Conservation (phyloP, 441 rosid species). For the Manihot esculenta region DNA sequence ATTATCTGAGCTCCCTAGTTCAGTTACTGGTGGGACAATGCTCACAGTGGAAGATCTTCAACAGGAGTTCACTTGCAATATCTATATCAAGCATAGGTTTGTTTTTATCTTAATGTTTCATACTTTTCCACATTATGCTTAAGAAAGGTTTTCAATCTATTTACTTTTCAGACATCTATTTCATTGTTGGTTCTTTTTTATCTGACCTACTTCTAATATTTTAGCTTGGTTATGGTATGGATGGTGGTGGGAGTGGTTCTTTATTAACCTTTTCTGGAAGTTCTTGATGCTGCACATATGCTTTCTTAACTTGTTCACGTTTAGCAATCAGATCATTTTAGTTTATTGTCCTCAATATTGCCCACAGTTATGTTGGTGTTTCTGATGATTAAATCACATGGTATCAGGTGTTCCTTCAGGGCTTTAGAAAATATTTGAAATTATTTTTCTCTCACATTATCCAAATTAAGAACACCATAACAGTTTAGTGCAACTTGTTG, state of each 20-base stretch:
- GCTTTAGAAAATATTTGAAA: not conserved
- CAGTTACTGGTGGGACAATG: conserved; percentile 66
- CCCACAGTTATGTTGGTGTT: not conserved
- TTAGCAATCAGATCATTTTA: not conserved
- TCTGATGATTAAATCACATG: not conserved
- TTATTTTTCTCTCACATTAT: not conserved
- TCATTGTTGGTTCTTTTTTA: not conserved
- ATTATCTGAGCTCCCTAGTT: conserved; percentile 77
- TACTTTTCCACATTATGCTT: not conserved
- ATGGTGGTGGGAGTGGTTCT: not conserved
- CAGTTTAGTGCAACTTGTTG: not conserved
- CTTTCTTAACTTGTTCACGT: not conserved
- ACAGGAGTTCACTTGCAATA: conserved; percentile 82
- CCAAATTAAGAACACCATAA: not conserved
- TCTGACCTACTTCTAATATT: not conserved
- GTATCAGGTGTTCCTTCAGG: not conserved
- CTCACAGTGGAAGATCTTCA: conserved; percentile 86
- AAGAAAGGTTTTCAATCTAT: not conserved
- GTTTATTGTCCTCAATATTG: not conserved
- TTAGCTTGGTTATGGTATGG: not conserved
- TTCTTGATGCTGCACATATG: not conserved
- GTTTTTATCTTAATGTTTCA: conserved; percentile 12
- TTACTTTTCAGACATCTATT: not conserved
- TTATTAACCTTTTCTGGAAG: not conserved
- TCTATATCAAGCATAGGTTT: conserved; percentile 89